A percentile compares a stretch with the other conserved stretches of the same genome.
phyloP scores from a whole-genome alignment of 176 grass and related monocot genomes.

The bread wheat (Triticum aestivum) region IWGSC_CS_RefSeq_v2.1 NC_057814.1:148645481-148645980 shows the following conservation, averaged over 20 bases:
- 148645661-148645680: background rate
- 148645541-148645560: background rate
- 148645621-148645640: conserved; percentile 27
- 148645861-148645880: background rate
- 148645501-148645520: background rate
- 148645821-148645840: too few species aligned
- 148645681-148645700: background rate
- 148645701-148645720: background rate
- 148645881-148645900: background rate
- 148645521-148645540: background rate
- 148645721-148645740: background rate
- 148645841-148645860: too few species aligned
- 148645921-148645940: too few species aligned
- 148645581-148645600: background rate
- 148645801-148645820: background rate
- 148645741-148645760: too few species aligned
- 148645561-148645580: background rate
- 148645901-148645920: too few species aligned
- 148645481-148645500: background rate
- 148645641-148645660: background rate
- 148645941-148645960: too few species aligned
- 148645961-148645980: too few species aligned
- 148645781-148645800: background rate
- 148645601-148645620: conserved; percentile 15
- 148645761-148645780: background rate